These are phyloP conservation scores for Cystobasidiopsis lactophilus DNA, from an alignment of 768 basidiomycete species.

Conservation along the genomic window DNA sequence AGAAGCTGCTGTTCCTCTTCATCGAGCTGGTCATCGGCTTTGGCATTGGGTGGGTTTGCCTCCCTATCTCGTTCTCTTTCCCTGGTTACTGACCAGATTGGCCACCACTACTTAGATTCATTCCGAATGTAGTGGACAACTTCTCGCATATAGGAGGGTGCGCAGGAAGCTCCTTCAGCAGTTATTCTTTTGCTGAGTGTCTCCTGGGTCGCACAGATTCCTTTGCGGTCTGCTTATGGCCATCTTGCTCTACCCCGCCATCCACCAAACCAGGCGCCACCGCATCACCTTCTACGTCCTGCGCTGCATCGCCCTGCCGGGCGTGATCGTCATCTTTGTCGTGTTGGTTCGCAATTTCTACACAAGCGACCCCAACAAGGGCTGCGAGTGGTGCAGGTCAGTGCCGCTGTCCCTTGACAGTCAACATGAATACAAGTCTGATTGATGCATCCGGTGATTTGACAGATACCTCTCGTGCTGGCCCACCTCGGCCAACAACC, in stretches of 20 bases:
- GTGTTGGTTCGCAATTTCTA: conserved; percentile 75
- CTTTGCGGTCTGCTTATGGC: conserved; percentile 45
- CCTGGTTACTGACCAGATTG: not conserved
- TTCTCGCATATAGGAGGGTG: conserved; percentile 82
- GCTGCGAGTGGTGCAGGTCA: conserved; percentile 31
- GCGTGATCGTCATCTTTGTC: conserved; percentile 59
- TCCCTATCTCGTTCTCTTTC: not conserved
- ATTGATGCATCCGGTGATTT: too few relatives aligned
- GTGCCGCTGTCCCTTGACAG: conserved; percentile 8
- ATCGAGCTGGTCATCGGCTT: conserved; percentile 72
- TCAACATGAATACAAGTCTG: too few relatives aligned
- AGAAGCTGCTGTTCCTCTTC: conserved; percentile 62
- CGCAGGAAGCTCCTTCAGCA: conserved; percentile 21
- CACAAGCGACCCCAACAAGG: conserved; percentile 63
- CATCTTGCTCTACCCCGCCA: conserved; percentile 68
- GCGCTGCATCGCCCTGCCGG: conserved; percentile 47
- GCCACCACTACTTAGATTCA: conserved; percentile 1
- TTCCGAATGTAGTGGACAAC: conserved; percentile 53
- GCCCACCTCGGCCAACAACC: conserved; percentile 35
- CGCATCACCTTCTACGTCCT: conserved; percentile 46
- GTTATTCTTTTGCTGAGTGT: not conserved
- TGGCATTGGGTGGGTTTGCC: conserved; percentile 36
- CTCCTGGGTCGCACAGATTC: conserved; percentile 31
- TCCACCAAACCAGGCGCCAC: conserved; percentile 50
- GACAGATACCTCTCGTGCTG: conserved; percentile 68